Base-by-base conservation (phyloP, 2,329 filamentous ascomycete genomes). In the Alternaria gansuensis region DNA sequence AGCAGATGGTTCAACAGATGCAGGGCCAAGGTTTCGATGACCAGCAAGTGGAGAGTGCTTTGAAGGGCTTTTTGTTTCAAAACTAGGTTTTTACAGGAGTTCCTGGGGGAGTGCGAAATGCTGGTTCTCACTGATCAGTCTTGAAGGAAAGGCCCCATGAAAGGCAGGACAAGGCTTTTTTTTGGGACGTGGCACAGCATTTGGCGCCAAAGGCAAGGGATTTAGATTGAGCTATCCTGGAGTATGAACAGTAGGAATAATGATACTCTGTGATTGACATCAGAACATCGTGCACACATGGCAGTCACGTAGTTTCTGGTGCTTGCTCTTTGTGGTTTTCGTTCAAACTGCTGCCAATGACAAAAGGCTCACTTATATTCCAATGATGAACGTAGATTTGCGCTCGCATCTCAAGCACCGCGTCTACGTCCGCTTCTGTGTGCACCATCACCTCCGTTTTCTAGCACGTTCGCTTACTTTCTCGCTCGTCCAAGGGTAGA, bases 1-100 rank as follows among this genome's bases (percentile, higher is more conserved):
- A 63, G 41, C 62, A 65, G 44, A 62, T 60, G 50, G 36, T 41
- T 26, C 39, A 54, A 34, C 55, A 66, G 54, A 54, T 59, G 57
- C 57, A 64, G 3, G 43, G 40, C 9, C 59, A 56, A 3, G 60
- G 56, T 1, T 61, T 67, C 7, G 60, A 74, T 11, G 74, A 75
- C 48, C 48, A 62, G 10, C 62, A 66, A 2, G 69, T 75, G 2
- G 74, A 68, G 63, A 62, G 40, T 57, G 73, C 72, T 1, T 33
- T 75, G 53, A 59, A 59, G 28, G 72, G 67, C 0, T 76, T 66
- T 28, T 57, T 74, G 54, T 76, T 67, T 34, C 49, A 14, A 17
- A n/a, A 6, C 3, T 56, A 6, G 29, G 2, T 48, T n/a, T 0
- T 21, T 17, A 10, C 17, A 10, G 14, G n/a, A 9, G 21, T 39